Evolutionary conservation across 2,329 filamentous ascomycete genomes (phyloP).

Genomic region (Pseudocercospora ulei): DNA sequence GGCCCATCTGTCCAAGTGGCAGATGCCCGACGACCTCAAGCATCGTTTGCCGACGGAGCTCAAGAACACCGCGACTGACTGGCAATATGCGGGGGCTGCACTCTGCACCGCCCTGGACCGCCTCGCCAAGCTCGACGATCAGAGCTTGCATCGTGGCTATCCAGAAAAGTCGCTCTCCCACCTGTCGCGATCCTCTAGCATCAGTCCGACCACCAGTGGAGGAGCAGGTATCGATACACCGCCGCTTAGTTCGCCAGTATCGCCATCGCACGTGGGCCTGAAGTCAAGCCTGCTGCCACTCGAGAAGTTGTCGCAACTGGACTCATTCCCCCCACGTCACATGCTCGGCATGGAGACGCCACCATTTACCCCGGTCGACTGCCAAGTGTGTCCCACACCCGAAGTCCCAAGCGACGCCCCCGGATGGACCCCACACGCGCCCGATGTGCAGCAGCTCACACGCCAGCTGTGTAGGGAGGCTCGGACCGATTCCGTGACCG

Average conservation of each 20-base stretch:
- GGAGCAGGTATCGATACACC: conserved; percentile 13
- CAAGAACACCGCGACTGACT: conserved; percentile 31
- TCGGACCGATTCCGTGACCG: conserved; percentile 5
- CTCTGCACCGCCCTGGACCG: conserved; percentile 38
- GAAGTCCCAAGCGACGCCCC: conserved; percentile 12
- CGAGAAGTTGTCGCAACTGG: conserved; percentile 20
- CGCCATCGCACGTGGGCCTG: conserved; percentile 11
- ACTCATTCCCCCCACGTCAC: conserved; percentile 13
- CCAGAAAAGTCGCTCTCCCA: conserved; percentile 24
- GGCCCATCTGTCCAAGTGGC: conserved; percentile 35
- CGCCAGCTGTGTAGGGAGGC: conserved; percentile 18
- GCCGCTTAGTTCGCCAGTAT: conserved; percentile 18
- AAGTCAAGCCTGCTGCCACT: conserved; percentile 12
- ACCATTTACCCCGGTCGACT: conserved; percentile 31
- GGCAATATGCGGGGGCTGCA: conserved; percentile 41
- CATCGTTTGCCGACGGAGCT: conserved; percentile 34
- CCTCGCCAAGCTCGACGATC: conserved; percentile 30
- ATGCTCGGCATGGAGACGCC: conserved; percentile 29
- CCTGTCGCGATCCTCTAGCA: conserved; percentile 17
- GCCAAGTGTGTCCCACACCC: conserved; percentile 21
- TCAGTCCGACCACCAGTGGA: conserved; percentile 10
- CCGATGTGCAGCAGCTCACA: conserved; percentile 20
- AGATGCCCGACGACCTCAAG: conserved; percentile 35
- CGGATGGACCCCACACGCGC: conserved; percentile 6
- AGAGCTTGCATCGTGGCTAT: conserved; percentile 31